These are phyloP conservation scores for Fusarium guadeloupense DNA, from an alignment of 2,329 filamentous ascomycete genomes.

Conservation along the genomic window DNA sequence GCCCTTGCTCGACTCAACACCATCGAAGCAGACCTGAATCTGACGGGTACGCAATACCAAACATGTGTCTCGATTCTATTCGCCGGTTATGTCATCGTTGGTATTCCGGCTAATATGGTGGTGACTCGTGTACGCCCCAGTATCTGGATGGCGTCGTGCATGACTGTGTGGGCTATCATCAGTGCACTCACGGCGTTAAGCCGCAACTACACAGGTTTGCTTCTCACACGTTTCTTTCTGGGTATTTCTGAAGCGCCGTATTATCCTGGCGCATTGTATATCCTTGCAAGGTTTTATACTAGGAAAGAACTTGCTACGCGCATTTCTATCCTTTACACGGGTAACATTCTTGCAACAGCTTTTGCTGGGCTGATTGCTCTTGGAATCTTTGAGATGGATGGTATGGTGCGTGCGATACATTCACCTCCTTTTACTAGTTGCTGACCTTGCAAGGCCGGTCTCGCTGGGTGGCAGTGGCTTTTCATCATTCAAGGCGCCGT, in stretches of 20 bases:
- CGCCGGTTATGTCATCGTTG: constrained; percentile 57
- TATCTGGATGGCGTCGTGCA: constrained; percentile 52
- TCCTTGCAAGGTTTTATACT: constrained; percentile 65
- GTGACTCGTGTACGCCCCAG: constrained; percentile 53
- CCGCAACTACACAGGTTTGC: constrained; percentile 57
- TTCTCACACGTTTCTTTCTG: constrained; percentile 56
- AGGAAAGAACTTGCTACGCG: constrained; percentile 56
- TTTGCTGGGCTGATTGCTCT: constrained; percentile 50
- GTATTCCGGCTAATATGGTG: constrained; percentile 55
- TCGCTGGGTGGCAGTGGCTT: constrained; percentile 52
- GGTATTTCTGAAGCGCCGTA: constrained; percentile 54
- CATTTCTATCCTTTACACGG: constrained; percentile 56
- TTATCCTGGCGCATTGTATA: constrained; percentile 48
- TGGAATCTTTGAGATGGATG: constrained; percentile 49
- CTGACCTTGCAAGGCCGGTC: background rate
- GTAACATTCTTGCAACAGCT: constrained; percentile 38
- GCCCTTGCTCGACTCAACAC: constrained; percentile 51
- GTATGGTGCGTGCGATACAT: constrained; percentile 15
- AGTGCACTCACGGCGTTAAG: constrained; percentile 56
- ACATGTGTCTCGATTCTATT: constrained; percentile 45
- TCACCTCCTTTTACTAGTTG: fast-evolving
- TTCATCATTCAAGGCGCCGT: constrained; percentile 72
- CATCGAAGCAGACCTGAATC: constrained; percentile 43
- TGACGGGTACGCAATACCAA: constrained; percentile 43
- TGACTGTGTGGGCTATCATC: constrained; percentile 59